phyloP scores from a whole-genome alignment of 192 early-diverging fungal genomes.

The Umbelopsis sp. region DNA sequence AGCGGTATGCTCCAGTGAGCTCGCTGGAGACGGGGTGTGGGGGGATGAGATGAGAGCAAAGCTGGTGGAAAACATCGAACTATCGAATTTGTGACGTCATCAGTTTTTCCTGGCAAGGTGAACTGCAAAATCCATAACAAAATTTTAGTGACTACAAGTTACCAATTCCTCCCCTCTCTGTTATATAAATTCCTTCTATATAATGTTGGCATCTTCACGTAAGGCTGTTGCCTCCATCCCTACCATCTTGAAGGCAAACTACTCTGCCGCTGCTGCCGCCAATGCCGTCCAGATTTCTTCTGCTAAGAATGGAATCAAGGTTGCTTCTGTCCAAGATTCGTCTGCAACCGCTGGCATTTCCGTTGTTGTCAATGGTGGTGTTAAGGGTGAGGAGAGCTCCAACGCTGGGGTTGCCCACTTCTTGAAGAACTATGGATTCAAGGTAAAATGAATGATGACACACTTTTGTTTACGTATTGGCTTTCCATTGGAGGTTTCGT shows the following conservation, averaged over 20 bases:
- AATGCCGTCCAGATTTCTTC: constrained; percentile 42
- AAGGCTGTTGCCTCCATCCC: constrained; percentile 53
- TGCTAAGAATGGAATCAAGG: constrained; percentile 58
- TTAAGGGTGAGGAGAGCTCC: constrained; percentile 76
- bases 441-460: constrained; percentile 49
- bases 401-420: constrained; percentile 87
- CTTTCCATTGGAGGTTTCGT: background rate
- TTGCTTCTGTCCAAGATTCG: constrained; percentile 69
- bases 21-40: too few relatives aligned
- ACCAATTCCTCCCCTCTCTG: constrained; percentile 15
- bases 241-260: constrained; percentile 47
- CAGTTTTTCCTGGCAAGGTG: background rate
- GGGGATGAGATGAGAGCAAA: too few relatives aligned
- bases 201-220: constrained; percentile 49
- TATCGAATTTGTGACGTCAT: background rate
- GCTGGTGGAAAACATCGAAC: background rate
- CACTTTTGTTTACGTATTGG: background rate
- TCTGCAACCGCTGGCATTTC: constrained; percentile 79
- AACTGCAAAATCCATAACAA: background rate
- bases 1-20: background rate
- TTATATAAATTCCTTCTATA: constrained; percentile 19
- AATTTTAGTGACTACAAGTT: constrained; percentile 8
- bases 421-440: constrained; percentile 88
- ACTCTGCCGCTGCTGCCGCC: constrained; percentile 47
- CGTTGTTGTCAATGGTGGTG: constrained; percentile 86